A percentile compares a stretch with the other conserved stretches of the same genome.
These are phyloP conservation scores for Aspergillus proliferans DNA, from an alignment of 2,329 filamentous ascomycete genomes.

Conservation along the genomic window DNA sequence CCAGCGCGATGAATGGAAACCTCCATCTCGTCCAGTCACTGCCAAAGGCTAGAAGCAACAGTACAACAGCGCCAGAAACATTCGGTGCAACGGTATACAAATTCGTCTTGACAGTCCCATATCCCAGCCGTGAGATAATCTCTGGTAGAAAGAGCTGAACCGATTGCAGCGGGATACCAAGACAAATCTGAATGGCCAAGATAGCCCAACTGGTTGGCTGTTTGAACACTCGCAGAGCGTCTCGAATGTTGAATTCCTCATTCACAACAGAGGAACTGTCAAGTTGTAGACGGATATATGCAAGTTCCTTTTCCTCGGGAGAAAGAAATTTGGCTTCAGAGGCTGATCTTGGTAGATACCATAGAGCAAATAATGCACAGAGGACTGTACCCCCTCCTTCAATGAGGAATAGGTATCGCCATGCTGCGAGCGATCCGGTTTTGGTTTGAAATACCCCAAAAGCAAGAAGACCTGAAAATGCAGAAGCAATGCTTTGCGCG, in stretches of 20 bases:
- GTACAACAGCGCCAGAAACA: constrained; percentile 61
- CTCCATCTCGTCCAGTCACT: constrained; percentile 58
- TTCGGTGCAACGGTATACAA: constrained; percentile 63
- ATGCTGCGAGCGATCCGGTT: constrained; percentile 27
- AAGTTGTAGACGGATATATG: constrained; percentile 28
- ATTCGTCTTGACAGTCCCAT: constrained; percentile 58
- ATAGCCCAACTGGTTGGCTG: constrained; percentile 23
- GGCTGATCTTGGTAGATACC: constrained; percentile 36
- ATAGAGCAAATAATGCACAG: constrained; percentile 33
- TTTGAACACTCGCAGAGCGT: constrained; percentile 23
- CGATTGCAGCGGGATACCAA: constrained; percentile 22
- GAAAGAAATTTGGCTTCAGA: constrained; percentile 36
- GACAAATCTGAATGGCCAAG: constrained; percentile 22
- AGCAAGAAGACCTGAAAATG: constrained; percentile 27
- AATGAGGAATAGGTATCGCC: constrained; percentile 44
- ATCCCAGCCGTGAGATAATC: constrained; percentile 33
- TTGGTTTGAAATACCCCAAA: constrained; percentile 38
- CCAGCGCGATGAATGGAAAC: constrained; percentile 61
- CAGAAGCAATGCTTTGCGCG: constrained; percentile 21
- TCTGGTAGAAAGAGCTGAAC: constrained; percentile 26
- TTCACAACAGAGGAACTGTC: constrained; percentile 29
- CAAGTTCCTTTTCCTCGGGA: constrained; percentile 30
- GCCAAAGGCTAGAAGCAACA: constrained; percentile 63
- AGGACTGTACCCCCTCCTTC: constrained; percentile 38
- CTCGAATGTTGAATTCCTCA: constrained; percentile 24